Evolutionary conservation across 306 rosid genomes (phyloP).

Genomic region (Acacia crassicarpa): DNA sequence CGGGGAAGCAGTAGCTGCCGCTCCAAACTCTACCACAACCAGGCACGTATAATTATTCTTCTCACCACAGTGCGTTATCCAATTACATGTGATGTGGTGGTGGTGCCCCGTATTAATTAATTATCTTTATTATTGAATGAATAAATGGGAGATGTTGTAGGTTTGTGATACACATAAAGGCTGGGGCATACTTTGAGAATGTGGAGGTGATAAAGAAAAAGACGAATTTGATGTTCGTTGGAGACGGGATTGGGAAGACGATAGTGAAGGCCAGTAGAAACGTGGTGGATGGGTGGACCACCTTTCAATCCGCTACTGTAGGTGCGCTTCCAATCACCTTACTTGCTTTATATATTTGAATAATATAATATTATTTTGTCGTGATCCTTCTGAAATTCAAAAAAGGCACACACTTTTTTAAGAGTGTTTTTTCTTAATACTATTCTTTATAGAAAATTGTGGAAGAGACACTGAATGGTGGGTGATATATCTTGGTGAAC

Average conservation of each 20-base stretch:
- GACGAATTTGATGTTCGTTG: constrained; percentile 68
- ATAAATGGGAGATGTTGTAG: constrained; percentile 32
- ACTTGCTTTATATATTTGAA: neutral
- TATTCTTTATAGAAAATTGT: neutral
- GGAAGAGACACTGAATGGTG: neutral
- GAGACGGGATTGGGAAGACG: constrained; percentile 86
- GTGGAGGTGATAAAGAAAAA: constrained; percentile 73
- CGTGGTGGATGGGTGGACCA: constrained; percentile 83
- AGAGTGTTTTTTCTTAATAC: no score
- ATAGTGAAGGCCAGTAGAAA: constrained; percentile 70
- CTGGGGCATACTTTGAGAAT: constrained; percentile 80
- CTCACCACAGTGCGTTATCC: neutral
- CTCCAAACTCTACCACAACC: constrained; percentile 74
- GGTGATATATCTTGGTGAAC: neutral
- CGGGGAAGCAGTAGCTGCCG: constrained; percentile 60
- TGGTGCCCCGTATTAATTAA: neutral
- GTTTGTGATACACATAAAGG: constrained; percentile 81
- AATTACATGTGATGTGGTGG: neutral
- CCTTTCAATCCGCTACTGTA: constrained; percentile 88
- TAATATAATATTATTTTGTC: neutral
- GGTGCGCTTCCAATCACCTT: constrained; percentile 46
- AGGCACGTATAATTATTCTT: constrained; percentile 36
- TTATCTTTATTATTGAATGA: no score
- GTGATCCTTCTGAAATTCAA: neutral
- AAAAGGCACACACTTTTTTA: neutral